Percentiles rank a stretch among this genome's conserved stretches.
Conservation (phyloP, 2,329 filamentous ascomycete species). For the Intubia oerlemansii region DNA sequence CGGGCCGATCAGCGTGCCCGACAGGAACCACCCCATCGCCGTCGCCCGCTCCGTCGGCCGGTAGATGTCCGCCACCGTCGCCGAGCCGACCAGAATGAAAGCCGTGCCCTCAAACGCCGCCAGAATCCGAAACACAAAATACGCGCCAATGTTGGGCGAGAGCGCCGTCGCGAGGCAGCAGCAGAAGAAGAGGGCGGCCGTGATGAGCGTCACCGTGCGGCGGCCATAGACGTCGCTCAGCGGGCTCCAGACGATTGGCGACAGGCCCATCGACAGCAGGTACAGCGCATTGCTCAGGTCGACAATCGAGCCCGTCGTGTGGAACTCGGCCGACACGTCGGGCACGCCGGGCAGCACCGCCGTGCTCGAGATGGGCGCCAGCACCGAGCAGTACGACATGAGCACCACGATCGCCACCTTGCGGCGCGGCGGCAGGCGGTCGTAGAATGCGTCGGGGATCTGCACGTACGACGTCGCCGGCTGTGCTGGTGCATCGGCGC, state of each 20-base stretch:
- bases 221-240: constrained; percentile 36
- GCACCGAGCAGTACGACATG: constrained; percentile 52
- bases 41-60: constrained; percentile 34
- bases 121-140: constrained; percentile 46
- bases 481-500: constrained; percentile 11
- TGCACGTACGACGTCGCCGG: constrained; percentile 14
- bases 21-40: constrained; percentile 42
- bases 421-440: constrained; percentile 34
- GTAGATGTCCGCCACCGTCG: constrained; percentile 28
- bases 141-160: constrained; percentile 40
- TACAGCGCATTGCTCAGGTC: constrained; percentile 50
- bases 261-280: constrained; percentile 48
- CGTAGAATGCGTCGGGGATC: constrained; percentile 37
- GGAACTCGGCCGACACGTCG: constrained; percentile 37
- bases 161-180: constrained; percentile 46
- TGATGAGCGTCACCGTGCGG: constrained; percentile 30
- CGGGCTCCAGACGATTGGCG: constrained; percentile 44
- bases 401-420: constrained; percentile 49
- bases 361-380: constrained; percentile 49
- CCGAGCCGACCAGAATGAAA: constrained; percentile 43
- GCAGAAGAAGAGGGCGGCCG: constrained; percentile 35
- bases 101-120: constrained; percentile 49
- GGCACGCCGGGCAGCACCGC: constrained; percentile 43
- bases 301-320: constrained; percentile 39
- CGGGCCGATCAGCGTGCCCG: constrained; percentile 42